Evolutionary conservation across 2,329 filamentous ascomycete genomes (phyloP), one percentile per base, ranked within the genome.

Genomic region (Trichophyton mentagrophytes): DNA sequence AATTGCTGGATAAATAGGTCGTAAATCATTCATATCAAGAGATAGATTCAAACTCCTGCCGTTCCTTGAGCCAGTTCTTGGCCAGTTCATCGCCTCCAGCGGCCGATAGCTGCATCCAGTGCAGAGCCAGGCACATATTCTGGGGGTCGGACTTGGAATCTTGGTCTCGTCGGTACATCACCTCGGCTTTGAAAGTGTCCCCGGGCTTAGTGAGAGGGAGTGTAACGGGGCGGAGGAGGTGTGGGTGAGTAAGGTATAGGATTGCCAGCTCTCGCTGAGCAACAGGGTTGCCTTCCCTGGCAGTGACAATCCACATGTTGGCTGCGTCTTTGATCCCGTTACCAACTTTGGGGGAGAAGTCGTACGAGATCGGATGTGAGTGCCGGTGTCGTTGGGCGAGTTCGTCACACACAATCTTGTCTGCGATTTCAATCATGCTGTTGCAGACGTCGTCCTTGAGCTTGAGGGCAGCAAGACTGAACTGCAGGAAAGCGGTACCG

Each of bases 41-140:
- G 68, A 83, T 78, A 59, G 77, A 80, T 68, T 84, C 82, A 71
- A 84, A 80, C 69, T 85, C 82, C 67, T 82, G 80, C 55, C 82
- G 74, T 75, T 95, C 89, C 65, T 86, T 82, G 72, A 96, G 76
- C 74, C 92, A 91, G 71, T 86, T 87, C 70, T 84, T 86, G 20
- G 92, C 92, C 66, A 95, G 78, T 69, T 87, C 83, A 71, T 97
- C 92, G 0, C 90, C 90, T n/a, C 90, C 90, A 60, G 82, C 82
- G 67, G 89, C 88, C 42, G 89, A 90, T 65, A 89, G 80, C 76
- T 92, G 89, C 90, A 97, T 96, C 91, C 92, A 97, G 77, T 97
- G 92, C 74, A 95, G 85, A 8, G 92, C 92, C 61, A 96, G 84
- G 68, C 91, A 96, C 88, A 97, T 93, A 47, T 90, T 85, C 60